Evolutionary conservation across 768 basidiomycete species (phyloP).

Genomic region (Collybia nuda): DNA sequence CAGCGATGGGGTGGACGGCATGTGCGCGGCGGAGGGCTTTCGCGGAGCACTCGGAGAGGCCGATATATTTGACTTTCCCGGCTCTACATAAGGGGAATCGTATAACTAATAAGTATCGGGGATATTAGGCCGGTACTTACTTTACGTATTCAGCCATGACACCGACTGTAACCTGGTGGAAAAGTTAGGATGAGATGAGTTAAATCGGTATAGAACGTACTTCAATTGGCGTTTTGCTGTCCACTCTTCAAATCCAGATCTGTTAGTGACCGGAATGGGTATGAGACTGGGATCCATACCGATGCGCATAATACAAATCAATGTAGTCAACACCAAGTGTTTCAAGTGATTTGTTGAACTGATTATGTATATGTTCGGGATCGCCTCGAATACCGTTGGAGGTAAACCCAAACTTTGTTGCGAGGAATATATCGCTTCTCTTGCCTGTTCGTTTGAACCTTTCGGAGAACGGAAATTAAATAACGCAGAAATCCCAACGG

Average conservation of each 20-base stretch:
- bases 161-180: conserved; percentile 26
- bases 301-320: conserved; percentile 39
- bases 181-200: conserved; percentile 1
- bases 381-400: conserved; percentile 25
- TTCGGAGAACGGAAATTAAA: not conserved
- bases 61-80: conserved; percentile 47
- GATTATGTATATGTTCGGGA: conserved; percentile 33
- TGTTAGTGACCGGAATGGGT: not conserved
- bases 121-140: conserved; percentile 19
- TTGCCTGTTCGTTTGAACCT: conserved; percentile 44
- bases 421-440: conserved; percentile 49
- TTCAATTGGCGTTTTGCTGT: conserved; percentile 27
- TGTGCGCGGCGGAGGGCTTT: conserved; percentile 47
- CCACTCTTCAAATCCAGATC: conserved; percentile 5
- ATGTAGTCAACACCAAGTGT: conserved; percentile 31
- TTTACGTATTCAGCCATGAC: conserved; percentile 36
- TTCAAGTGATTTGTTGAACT: conserved; percentile 30
- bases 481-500: not conserved
- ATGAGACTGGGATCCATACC: conserved; percentile 17
- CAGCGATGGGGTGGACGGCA: conserved; percentile 44
- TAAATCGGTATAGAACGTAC: conserved; percentile 1
- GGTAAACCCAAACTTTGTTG: conserved; percentile 49
- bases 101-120: conserved; percentile 2
- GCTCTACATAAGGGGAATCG: conserved; percentile 21
- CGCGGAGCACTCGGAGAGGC: conserved; percentile 50